phyloP scores from a whole-genome alignment of 2,329 filamentous ascomycete species.

The Arthrobotrys megalospora region DNA sequence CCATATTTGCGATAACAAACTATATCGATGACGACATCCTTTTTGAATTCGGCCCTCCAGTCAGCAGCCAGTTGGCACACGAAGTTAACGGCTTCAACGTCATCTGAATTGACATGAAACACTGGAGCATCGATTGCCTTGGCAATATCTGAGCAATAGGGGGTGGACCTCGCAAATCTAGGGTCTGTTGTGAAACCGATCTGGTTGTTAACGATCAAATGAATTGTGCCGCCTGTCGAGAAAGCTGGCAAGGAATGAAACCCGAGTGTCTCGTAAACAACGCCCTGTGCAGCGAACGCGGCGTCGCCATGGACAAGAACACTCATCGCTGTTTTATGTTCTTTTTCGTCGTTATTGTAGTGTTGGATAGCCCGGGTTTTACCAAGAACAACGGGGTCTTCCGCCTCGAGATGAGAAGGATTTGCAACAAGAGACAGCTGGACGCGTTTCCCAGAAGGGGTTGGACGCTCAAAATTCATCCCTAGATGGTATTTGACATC shows the following conservation, averaged over 20 bases:
- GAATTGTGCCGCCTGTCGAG: slow-evolving; percentile 96
- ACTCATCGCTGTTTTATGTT: slow-evolving; percentile 91
- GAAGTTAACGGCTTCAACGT: slow-evolving; percentile 98
- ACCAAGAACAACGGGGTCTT: slow-evolving; percentile 96
- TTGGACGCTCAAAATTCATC: slow-evolving; percentile 99
- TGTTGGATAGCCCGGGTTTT: slow-evolving; percentile 98
- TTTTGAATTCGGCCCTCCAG: slow-evolving; percentile 98
- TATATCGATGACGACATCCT: slow-evolving; percentile 96
- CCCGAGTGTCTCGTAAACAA: slow-evolving; percentile 98
- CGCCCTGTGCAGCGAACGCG: slow-evolving; percentile 94
- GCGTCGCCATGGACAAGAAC: slow-evolving; percentile 97
- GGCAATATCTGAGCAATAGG: slow-evolving; percentile 99
- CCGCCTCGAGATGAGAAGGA: slow-evolving; percentile 96
- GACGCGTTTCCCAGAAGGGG: slow-evolving; percentile 98
- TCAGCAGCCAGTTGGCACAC: slow-evolving; percentile 97
- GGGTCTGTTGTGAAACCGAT: slow-evolving; percentile 99
- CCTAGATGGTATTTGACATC: slow-evolving; percentile 99
- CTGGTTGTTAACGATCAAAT: slow-evolving; percentile 99
- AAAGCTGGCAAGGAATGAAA: slow-evolving; percentile 97
- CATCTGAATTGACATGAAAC: slow-evolving; percentile 99
- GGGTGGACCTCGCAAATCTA: slow-evolving; percentile 94
- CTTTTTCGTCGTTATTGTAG: slow-evolving; percentile 96
- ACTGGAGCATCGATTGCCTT: slow-evolving; percentile 98
- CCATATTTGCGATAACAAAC: slow-evolving; percentile 99
- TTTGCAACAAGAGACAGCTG: slow-evolving; percentile 98